Evolutionary conservation across 306 rosid species (phyloP).

Genomic region (Vicia villosa): DNA sequence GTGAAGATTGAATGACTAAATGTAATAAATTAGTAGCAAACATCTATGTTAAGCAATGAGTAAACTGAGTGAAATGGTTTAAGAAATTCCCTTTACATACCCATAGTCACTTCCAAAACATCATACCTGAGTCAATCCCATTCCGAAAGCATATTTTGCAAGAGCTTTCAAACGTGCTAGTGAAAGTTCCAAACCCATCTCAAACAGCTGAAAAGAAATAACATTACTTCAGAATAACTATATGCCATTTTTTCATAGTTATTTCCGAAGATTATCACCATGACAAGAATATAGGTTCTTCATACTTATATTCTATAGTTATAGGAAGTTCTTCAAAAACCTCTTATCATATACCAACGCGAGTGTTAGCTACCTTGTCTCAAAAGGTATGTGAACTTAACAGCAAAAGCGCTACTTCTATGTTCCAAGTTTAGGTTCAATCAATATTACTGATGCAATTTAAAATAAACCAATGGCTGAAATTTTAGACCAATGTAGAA

Average conservation of each 20-base stretch:
- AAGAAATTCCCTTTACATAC: constrained; percentile 7
- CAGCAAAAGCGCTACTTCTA: constrained; percentile 21
- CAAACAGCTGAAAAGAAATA: constrained; percentile 76
- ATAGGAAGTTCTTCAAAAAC: constrained; percentile 29
- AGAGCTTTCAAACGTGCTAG: constrained; percentile 98
- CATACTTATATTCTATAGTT: constrained; percentile 10
- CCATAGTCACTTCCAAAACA: constrained; percentile 27
- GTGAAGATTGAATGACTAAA: constrained; percentile 28
- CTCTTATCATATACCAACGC: constrained; percentile 20
- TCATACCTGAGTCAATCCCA: constrained; percentile 97
- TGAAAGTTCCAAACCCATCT: constrained; percentile 99
- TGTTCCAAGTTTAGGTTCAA: constrained; percentile 18
- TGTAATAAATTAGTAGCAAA: constrained; percentile 29
- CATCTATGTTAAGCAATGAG: constrained; percentile 20
- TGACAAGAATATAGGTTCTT: neutral
- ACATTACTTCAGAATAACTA: constrained; percentile 29
- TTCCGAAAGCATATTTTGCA: constrained; percentile 92
- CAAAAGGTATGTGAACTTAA: constrained; percentile 14
- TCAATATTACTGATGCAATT: constrained; percentile 19
- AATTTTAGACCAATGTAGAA: constrained; percentile 5
- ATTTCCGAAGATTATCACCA: constrained; percentile 15
- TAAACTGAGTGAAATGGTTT: constrained; percentile 16
- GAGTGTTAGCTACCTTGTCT: neutral
- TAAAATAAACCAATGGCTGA: neutral
- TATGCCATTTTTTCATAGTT: constrained; percentile 12